A percentile compares a stretch with the other conserved stretches of the same genome.
Conservation (phyloP, 2,329 filamentous ascomycete species). For the Bipolaris zeicola region DNA sequence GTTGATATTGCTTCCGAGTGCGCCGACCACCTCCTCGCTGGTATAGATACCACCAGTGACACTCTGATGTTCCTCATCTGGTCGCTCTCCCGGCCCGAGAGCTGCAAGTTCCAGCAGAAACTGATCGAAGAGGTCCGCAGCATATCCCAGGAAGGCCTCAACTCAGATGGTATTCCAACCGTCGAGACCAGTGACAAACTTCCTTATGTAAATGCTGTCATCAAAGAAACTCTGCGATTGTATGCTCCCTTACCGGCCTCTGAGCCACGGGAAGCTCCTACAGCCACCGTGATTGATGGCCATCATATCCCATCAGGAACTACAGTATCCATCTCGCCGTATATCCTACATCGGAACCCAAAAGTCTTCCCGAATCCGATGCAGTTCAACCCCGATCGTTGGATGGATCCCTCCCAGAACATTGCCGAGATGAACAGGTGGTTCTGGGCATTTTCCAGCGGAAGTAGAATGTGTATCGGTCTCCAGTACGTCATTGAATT, state of each 20-base stretch:
- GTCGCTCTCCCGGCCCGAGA: conserved; percentile 42
- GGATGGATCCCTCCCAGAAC: neutral
- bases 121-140: neutral
- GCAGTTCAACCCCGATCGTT: neutral
- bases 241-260: neutral
- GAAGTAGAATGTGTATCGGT: neutral
- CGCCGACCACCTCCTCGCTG: conserved; percentile 60
- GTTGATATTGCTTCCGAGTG: conserved; percentile 60
- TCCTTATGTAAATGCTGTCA: neutral
- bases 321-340: neutral
- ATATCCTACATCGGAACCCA: neutral
- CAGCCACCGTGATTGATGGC: neutral
- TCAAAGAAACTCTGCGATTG: neutral
- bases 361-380: neutral
- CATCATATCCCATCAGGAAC: neutral
- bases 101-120: neutral
- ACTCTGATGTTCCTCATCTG: conserved; percentile 50
- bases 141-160: neutral
- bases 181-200: neutral
- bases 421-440: neutral
- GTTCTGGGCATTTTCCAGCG: neutral
- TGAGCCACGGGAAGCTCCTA: neutral
- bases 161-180: neutral
- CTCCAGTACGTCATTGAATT: neutral
- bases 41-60: conserved; percentile 60